Conservation (phyloP, 371 early-diverging fungal genomes). For the Rhizopus stolonifer region DNA sequence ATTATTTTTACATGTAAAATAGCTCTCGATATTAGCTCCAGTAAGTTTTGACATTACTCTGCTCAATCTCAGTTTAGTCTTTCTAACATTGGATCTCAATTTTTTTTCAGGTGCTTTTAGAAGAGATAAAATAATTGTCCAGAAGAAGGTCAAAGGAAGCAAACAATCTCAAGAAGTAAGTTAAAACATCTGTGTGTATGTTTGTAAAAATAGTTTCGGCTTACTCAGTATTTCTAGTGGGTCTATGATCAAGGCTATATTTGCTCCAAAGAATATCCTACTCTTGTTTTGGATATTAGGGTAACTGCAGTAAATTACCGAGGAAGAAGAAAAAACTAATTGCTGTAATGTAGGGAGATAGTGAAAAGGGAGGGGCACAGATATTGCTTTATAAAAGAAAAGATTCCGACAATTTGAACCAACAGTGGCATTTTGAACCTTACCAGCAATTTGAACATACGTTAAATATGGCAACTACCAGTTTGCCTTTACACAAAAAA, state of each 20-base stretch:
- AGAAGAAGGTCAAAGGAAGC: slow-evolving; percentile 39
- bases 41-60: slow-evolving; percentile 19
- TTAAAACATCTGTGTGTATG: no score
- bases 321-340: background rate
- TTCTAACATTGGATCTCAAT: background rate
- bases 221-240: slow-evolving; percentile 26
- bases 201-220: background rate
- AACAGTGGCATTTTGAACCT: slow-evolving; percentile 47
- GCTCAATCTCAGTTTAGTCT: background rate
- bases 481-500: slow-evolving; percentile 40
- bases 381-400: slow-evolving; percentile 47
- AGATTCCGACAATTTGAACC: slow-evolving; percentile 45
- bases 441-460: slow-evolving; percentile 41
- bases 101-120: slow-evolving; percentile 41
- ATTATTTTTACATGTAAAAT: background rate
- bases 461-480: slow-evolving; percentile 33
- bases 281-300: slow-evolving; percentile 49
- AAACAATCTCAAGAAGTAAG: slow-evolving; percentile 45
- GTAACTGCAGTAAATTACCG: slow-evolving; percentile 14
- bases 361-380: slow-evolving; percentile 45
- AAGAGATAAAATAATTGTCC: slow-evolving; percentile 46
- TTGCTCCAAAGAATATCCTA: slow-evolving; percentile 40
- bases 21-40: slow-evolving; percentile 44
- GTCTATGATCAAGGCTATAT: slow-evolving; percentile 45
- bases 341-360: slow-evolving; percentile 32